Percentiles rank a stretch among this genome's conserved stretches.
phyloP scores from a whole-genome alignment of 768 basidiomycete genomes.

The Hygrophoropsis aurantiaca region DNA sequence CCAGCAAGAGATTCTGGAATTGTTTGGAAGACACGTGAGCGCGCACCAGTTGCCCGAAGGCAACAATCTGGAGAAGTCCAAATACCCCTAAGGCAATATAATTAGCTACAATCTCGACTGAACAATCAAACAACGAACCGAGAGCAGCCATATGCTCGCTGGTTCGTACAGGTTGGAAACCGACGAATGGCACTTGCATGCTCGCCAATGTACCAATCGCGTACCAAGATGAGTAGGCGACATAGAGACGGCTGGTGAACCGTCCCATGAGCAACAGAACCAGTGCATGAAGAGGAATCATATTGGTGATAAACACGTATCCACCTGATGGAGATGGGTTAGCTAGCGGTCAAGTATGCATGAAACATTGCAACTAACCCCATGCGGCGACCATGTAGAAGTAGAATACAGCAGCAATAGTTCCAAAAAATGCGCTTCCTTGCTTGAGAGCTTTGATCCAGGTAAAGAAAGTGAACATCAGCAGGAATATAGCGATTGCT shows the following conservation, averaged over 20 bases:
- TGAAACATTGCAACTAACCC: constrained; percentile 53
- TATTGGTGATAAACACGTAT: constrained; percentile 99
- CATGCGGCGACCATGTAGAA: constrained; percentile 99
- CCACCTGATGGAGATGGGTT: constrained; percentile 54
- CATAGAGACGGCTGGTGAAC: constrained; percentile 88
- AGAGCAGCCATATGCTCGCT: constrained; percentile 99
- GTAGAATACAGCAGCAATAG: constrained; percentile 91
- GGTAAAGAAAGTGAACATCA: constrained; percentile 97
- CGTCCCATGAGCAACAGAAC: constrained; percentile 95
- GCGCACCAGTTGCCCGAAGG: constrained; percentile 87
- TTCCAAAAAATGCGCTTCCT: constrained; percentile 91
- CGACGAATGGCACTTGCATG: constrained; percentile 99
- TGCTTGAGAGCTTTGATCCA: constrained; percentile 97
- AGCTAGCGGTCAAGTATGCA: background rate
- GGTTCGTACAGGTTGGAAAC: constrained; percentile 96
- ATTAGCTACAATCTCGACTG: constrained; percentile 7
- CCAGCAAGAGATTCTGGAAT: constrained; percentile 79
- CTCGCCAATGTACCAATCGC: constrained; percentile 94
- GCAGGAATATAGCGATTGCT: constrained; percentile 98
- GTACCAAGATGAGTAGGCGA: constrained; percentile 97
- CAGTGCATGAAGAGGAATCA: constrained; percentile 97
- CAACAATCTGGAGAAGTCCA: constrained; percentile 92
- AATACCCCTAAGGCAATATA: constrained; percentile 68
- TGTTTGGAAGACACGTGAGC: constrained; percentile 89
- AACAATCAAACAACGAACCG: constrained; percentile 46